Evolutionary conservation across 768 basidiomycete genomes (phyloP), one percentile per base, ranked within the genome.

Genomic region (Russula compacta): DNA sequence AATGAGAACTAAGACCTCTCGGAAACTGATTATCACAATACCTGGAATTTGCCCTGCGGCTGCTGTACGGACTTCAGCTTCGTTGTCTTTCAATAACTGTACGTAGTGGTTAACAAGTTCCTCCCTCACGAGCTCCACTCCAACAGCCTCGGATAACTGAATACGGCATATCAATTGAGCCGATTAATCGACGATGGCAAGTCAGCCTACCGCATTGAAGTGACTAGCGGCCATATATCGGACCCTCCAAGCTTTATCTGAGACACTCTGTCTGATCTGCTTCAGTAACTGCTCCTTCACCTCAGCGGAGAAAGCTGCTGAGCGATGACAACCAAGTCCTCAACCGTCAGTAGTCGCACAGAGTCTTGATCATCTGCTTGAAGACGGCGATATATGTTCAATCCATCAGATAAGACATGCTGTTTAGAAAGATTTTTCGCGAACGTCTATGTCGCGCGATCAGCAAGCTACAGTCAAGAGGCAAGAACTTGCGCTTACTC

Each of bases 201-300:
- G 53, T 51, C 43, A 19, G 64, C 77, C 59, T 65, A 90, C 92
- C 81, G 94, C 89, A 66, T 98, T 97, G 74, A 98, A 98, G 72
- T 98, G 92, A 65, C 83, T 92, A 2, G 95, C 95, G 15, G 94
- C 93, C 95, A 98, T 98, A 73, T 98, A 99, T 71, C 97, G 80
- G 56, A 99, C 97, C 67, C 97, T 81, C 97, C 97, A 99, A 71
- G 93, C 95, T 79, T 98, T 97, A 73, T 99, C 97, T 11, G 85
- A 79, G 52, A 97, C 86, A 65, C 89, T 90, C 63, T 87, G 83
- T 69, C 91, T 84, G 68, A 98, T 86, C 72, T 95, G 89, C 66
- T 87, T 86, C 64, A 94, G 76, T 29, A 98, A 75, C 66, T 95
- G 87, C 60, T 91, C 89, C 71, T 94, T 93, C 44, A 94, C 86